Conservation (phyloP, 331 rosid genomes). For the Rhamnella rubrinervis region DNA sequence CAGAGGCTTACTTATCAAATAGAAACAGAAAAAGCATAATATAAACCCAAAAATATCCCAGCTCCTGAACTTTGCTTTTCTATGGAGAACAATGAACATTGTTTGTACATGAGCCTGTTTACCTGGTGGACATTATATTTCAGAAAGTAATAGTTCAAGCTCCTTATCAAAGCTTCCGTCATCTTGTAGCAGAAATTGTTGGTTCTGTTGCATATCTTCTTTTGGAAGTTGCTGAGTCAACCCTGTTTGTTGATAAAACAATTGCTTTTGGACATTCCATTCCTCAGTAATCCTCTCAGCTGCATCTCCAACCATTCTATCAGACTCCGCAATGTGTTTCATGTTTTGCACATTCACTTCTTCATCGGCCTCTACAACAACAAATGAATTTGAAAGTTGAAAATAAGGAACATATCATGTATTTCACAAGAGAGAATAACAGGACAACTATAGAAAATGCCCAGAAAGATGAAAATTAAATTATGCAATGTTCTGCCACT, state of each 20-base stretch:
- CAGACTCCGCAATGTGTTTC: slow-evolving; percentile 52
- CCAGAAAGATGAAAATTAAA: background rate
- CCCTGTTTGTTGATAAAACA: slow-evolving; percentile 57
- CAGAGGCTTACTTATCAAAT: too few relatives aligned
- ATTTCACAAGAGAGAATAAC: background rate
- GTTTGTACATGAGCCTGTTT: background rate
- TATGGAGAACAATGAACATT: too few relatives aligned
- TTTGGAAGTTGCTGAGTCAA: slow-evolving; percentile 34
- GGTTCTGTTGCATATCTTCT: slow-evolving; percentile 18
- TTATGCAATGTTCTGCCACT: too few relatives aligned
- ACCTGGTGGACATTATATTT: background rate
- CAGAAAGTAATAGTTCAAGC: slow-evolving; percentile 35
- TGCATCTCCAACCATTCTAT: slow-evolving; percentile 46
- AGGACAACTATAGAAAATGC: background rate
- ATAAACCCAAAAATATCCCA: too few relatives aligned
- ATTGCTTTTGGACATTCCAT: slow-evolving; percentile 58
- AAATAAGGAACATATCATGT: slow-evolving; percentile 7
- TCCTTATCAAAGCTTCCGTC: slow-evolving; percentile 26
- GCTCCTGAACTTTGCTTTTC: too few relatives aligned
- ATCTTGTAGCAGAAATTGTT: slow-evolving; percentile 14
- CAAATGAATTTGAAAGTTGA: slow-evolving; percentile 1
- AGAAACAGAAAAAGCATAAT: too few relatives aligned
- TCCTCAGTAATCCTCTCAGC: slow-evolving; percentile 51
- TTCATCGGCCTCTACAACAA: slow-evolving; percentile 51
- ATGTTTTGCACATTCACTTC: slow-evolving; percentile 49